Evolutionary conservation across 306 rosid genomes (phyloP).

Genomic region (Vicia sativa): DNA sequence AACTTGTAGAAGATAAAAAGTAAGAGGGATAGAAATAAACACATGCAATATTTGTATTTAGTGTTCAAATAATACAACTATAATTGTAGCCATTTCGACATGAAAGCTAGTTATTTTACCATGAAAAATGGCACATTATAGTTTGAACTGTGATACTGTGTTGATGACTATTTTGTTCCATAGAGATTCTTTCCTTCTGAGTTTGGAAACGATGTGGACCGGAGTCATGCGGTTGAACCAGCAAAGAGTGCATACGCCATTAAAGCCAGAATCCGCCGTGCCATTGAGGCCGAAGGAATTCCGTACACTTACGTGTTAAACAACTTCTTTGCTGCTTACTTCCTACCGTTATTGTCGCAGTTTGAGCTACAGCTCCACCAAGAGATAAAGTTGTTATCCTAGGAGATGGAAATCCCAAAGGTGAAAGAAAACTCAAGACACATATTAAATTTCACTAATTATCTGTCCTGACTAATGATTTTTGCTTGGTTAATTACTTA

Average conservation of each 20-base stretch:
- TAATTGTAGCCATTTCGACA: too few species aligned
- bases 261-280: constrained; percentile 43
- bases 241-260: constrained; percentile 32
- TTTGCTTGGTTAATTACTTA: background rate
- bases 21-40: too few species aligned
- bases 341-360: constrained; percentile 40
- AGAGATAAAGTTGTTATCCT: constrained; percentile 49
- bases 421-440: background rate
- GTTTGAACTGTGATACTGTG: constrained; percentile 1
- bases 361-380: constrained; percentile 39
- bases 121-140: background rate
- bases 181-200: constrained; percentile 62
- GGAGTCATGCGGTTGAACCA: constrained; percentile 45
- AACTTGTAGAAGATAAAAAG: too few species aligned
- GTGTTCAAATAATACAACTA: too few species aligned
- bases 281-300: constrained; percentile 50
- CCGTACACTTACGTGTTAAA: constrained; percentile 42
- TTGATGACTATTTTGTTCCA: background rate
- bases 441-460: background rate
- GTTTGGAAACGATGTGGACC: constrained; percentile 53
- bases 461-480: background rate
- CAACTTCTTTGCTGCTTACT: constrained; percentile 46
- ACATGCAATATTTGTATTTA: too few species aligned
- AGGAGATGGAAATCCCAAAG: constrained; percentile 63
- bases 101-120: too few species aligned